These are phyloP conservation scores for Trichoderma citrinoviride DNA, from an alignment of 2,329 filamentous ascomycete genomes.

Conservation along the genomic window DNA sequence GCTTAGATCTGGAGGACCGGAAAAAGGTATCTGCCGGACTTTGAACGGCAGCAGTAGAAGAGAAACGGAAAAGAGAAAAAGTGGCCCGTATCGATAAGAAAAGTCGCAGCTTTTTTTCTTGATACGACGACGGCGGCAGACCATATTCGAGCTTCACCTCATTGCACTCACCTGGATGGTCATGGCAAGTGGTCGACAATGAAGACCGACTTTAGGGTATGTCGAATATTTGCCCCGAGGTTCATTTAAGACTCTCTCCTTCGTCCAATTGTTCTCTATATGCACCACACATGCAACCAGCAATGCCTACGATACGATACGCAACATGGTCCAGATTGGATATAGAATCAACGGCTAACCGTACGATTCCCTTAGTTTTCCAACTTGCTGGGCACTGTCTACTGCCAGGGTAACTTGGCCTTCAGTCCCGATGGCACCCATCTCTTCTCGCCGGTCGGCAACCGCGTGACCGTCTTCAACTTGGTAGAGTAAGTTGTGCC, in stretches of 20 bases:
- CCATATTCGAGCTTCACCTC: slow-evolving; percentile 7
- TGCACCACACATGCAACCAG: no score
- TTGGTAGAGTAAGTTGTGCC: slow-evolving; percentile 72
- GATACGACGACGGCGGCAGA: slow-evolving; percentile 20
- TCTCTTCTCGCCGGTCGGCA: slow-evolving; percentile 93
- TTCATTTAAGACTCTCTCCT: no score
- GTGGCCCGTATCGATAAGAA: slow-evolving; percentile 28
- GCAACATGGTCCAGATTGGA: not conserved
- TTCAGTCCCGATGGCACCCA: slow-evolving; percentile 96
- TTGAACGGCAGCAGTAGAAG: slow-evolving; percentile 16
- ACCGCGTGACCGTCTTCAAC: slow-evolving; percentile 93
- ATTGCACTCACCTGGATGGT: slow-evolving; percentile 22
- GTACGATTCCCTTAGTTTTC: slow-evolving; percentile 66
- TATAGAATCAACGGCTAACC: not conserved
- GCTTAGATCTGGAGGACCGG: slow-evolving; percentile 27
- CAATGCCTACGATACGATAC: not conserved
- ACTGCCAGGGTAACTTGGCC: slow-evolving; percentile 94
- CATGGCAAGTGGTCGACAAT: slow-evolving; percentile 57
- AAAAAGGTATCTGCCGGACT: slow-evolving; percentile 38
- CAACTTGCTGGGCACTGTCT: slow-evolving; percentile 96
- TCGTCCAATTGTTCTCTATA: not conserved
- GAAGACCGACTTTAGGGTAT: slow-evolving; percentile 99
- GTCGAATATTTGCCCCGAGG: slow-evolving; percentile 20
- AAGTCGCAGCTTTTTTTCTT: slow-evolving; percentile 24
- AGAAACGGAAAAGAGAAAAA: slow-evolving; percentile 24